A percentile compares a stretch with the other conserved stretches of the same genome.
These are phyloP conservation scores for Cercospora beticola DNA, from an alignment of 2,329 filamentous ascomycete species.

Conservation along the genomic window DNA sequence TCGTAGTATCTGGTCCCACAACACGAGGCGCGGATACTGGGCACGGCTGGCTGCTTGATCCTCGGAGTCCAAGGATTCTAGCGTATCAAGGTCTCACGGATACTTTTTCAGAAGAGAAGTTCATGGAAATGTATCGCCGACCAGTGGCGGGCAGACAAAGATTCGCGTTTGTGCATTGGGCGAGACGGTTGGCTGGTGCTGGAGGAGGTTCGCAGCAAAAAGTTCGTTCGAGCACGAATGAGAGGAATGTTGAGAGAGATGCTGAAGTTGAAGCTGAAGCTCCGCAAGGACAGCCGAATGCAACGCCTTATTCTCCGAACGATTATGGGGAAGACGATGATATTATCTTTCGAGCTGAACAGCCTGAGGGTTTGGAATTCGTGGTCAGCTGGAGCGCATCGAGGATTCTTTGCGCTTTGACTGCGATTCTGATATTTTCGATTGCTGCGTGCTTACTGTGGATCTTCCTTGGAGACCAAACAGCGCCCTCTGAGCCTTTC, in stretches of 20 bases:
- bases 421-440: conserved; percentile 32
- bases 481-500: conserved; percentile 11
- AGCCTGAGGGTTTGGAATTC: conserved; percentile 40
- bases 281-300: background rate
- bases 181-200: conserved; percentile 36
- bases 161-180: conserved; percentile 49
- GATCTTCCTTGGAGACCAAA: conserved; percentile 39
- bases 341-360: conserved; percentile 22
- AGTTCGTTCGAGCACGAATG: background rate
- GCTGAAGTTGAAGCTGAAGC: background rate
- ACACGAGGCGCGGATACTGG: conserved; percentile 31
- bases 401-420: conserved; percentile 34
- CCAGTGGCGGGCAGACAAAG: conserved; percentile 39
- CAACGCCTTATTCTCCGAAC: background rate
- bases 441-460: conserved; percentile 38
- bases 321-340: background rate
- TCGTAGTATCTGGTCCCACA: conserved; percentile 32
- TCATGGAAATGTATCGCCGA: conserved; percentile 39
- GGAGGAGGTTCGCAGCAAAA: conserved; percentile 18
- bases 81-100: conserved; percentile 35
- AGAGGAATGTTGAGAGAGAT: conserved; percentile 9
- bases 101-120: conserved; percentile 43
- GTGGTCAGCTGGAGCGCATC: conserved; percentile 37
- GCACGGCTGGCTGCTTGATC: conserved; percentile 33
- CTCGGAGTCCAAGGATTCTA: conserved; percentile 34